Conservation (phyloP, 768 basidiomycete genomes). For the Podaxis sp. region DNA sequence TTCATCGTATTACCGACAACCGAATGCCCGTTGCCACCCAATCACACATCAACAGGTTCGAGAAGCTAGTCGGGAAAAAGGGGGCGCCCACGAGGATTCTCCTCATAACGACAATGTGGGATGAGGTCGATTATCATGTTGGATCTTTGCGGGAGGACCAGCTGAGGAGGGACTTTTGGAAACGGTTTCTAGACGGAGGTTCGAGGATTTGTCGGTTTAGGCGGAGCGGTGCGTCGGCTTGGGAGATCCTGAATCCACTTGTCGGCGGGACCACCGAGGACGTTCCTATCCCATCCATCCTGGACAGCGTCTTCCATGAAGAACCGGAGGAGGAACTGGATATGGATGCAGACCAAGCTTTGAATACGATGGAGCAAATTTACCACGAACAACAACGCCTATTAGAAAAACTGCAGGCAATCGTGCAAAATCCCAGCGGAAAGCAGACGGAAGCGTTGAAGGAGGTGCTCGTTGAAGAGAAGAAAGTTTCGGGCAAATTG, state of each 20-base stretch:
- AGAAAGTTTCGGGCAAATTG: slow-evolving; percentile 12
- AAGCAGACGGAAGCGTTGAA: slow-evolving; percentile 1
- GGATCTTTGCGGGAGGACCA: slow-evolving; percentile 1
- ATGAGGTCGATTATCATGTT: slow-evolving; percentile 4
- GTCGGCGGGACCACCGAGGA: neutral
- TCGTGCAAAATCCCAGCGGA: neutral
- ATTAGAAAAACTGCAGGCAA: slow-evolving; percentile 7
- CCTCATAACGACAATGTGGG: slow-evolving; percentile 14
- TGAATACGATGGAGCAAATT: slow-evolving; percentile 13
- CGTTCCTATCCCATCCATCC: slow-evolving; percentile 3
- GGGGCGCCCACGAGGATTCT: slow-evolving; percentile 8
- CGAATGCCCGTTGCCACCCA: slow-evolving; percentile 13
- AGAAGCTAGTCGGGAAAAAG: slow-evolving; percentile 12
- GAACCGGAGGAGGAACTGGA: slow-evolving; percentile 12
- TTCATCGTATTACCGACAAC: slow-evolving; percentile 14
- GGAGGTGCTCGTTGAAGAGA: slow-evolving; percentile 7
- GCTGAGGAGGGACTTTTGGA: slow-evolving; percentile 9
- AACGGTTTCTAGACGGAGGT: slow-evolving; percentile 13
- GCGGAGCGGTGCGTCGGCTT: slow-evolving; percentile 4
- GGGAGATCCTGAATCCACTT: slow-evolving; percentile 10
- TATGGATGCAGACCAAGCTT: slow-evolving; percentile 7
- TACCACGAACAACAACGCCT: slow-evolving; percentile 5
- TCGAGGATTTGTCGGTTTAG: slow-evolving; percentile 4
- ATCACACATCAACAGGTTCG: slow-evolving; percentile 13
- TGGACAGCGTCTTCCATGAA: slow-evolving; percentile 11